A percentile compares a stretch with the other conserved stretches of the same genome.
These are phyloP conservation scores for Aspergillus neoniger DNA, from an alignment of 2,329 filamentous ascomycete species.

Conservation along the genomic window DNA sequence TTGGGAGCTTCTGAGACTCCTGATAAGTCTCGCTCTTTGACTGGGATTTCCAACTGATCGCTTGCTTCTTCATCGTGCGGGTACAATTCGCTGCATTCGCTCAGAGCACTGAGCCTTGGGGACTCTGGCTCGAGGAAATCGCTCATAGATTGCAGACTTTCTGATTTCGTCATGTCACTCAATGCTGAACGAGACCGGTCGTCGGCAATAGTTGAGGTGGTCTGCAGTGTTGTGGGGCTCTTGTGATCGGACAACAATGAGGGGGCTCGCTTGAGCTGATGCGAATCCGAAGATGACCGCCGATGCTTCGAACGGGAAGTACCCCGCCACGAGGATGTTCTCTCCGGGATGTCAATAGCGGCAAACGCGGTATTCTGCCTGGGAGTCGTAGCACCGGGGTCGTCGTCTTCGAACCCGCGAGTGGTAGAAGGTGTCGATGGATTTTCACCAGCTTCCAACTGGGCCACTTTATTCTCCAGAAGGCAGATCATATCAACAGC, in stretches of 20 bases:
- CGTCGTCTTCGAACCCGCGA: constrained; percentile 29
- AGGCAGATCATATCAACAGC: constrained; percentile 48
- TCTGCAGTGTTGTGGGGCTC: constrained; percentile 43
- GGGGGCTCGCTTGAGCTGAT: constrained; percentile 36
- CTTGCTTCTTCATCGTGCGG: constrained; percentile 30
- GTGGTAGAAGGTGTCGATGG: constrained; percentile 29
- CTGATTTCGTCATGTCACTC: constrained; percentile 36
- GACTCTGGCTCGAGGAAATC: constrained; percentile 39
- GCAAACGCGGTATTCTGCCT: constrained; percentile 20
- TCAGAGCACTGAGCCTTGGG: constrained; percentile 46
- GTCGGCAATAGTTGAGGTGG: constrained; percentile 37
- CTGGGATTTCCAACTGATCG: constrained; percentile 33
- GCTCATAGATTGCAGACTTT: constrained; percentile 39
- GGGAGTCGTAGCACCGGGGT: constrained; percentile 30
- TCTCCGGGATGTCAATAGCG: constrained; percentile 40
- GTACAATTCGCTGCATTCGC: constrained; percentile 48
- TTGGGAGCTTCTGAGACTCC: constrained; percentile 22
- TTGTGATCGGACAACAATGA: constrained; percentile 43
- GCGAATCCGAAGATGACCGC: constrained; percentile 26
- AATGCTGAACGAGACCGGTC: constrained; percentile 29
- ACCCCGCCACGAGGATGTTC: constrained; percentile 40
- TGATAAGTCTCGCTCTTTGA: constrained; percentile 23
- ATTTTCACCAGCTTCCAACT: constrained; percentile 28
- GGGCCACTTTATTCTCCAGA: constrained; percentile 43
- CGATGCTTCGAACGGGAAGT: constrained; percentile 21